Evolutionary conservation across 169 alveolate genomes (phyloP), one percentile per base, ranked within the genome.

Genomic region (Eimeria necatrix): DNA sequence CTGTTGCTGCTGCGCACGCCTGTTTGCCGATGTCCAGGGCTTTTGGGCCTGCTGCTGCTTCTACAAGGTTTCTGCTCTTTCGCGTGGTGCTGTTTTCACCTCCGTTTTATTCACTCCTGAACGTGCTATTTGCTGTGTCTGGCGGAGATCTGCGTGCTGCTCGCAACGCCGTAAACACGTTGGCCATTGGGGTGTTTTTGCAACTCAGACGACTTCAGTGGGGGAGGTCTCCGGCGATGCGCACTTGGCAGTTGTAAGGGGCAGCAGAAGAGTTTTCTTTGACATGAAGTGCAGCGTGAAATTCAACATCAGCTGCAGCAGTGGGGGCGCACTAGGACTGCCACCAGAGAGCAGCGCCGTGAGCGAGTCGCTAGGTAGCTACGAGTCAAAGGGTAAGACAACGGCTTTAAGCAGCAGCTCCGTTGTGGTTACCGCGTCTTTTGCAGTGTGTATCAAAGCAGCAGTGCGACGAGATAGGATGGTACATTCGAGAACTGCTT

Each of bases 141-240:
- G 46, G n/a, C n/a, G 78, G 78, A 12, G n/a, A 24, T 0, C n/a
- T 68, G 41, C 41, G 41, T 32, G 41, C 41, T 32, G 41, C 41
- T 32, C 41, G 41, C 41, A 32, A 32, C 41, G 41, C 41, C 41
- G 41, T 32, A 32, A 32, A 32, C 41, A 32, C 68, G 68, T 56
- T 56, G 68, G 22, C 20, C 20, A 56, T 56, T 56, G 68, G 68
- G 84, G 10, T 10, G 1, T 10, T 6, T 26, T 9, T 41, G 53
- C 14, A 41, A 9, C 22, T 22, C 88, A 56, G 78, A 53, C 41
- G 53, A 70, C 59, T 4, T 71, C 41, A 41, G 87, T 92, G 68
- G 91, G 93, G 52, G 93, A 70, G 18, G 46, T 95, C 41, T 24
- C 91, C 18, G 96, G 96, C 12, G 96, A 95, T 41, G 96, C 96